These are phyloP conservation scores for Solanum bulbocastanum DNA, from an alignment of 257 asterid species.

Conservation along the genomic window DNA sequence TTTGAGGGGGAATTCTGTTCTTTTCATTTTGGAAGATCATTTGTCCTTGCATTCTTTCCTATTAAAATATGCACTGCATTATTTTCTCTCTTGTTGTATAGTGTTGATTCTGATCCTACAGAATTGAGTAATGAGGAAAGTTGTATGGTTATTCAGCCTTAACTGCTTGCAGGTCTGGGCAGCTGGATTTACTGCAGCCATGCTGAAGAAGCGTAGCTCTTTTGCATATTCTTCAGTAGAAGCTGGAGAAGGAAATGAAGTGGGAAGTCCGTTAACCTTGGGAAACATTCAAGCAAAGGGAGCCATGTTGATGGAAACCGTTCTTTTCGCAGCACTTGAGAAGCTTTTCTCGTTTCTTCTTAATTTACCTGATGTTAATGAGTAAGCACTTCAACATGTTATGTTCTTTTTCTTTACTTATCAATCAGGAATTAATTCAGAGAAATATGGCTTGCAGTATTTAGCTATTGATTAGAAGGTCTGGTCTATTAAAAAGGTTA, in stretches of 20 bases:
- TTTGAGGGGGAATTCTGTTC: not conserved
- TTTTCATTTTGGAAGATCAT: not conserved
- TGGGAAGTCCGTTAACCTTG: slow-evolving; percentile 4
- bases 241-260: slow-evolving; percentile 23
- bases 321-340: slow-evolving; percentile 51
- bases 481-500: not conserved
- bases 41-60: not conserved
- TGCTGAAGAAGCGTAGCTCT: slow-evolving; percentile 65
- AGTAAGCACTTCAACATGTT: slow-evolving; percentile 23
- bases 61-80: not conserved
- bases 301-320: slow-evolving; percentile 33
- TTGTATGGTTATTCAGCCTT: not conserved
- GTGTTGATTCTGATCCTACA: not conserved
- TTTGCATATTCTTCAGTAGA: slow-evolving; percentile 33
- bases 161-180: slow-evolving; percentile 72
- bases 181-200: slow-evolving; percentile 82
- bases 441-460: not conserved
- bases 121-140: not conserved
- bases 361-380: slow-evolving; percentile 44
- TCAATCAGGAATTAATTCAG: not conserved
- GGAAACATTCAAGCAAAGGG: slow-evolving; percentile 26
- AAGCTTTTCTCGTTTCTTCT: slow-evolving; percentile 59
- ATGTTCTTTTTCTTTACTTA: not conserved
- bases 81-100: not conserved
- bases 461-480: not conserved